Percentiles rank a stretch among this genome's conserved stretches.
Evolutionary conservation across 371 early-diverging fungal species (phyloP).

Genomic region (Lichtheimia hyalospora): DNA sequence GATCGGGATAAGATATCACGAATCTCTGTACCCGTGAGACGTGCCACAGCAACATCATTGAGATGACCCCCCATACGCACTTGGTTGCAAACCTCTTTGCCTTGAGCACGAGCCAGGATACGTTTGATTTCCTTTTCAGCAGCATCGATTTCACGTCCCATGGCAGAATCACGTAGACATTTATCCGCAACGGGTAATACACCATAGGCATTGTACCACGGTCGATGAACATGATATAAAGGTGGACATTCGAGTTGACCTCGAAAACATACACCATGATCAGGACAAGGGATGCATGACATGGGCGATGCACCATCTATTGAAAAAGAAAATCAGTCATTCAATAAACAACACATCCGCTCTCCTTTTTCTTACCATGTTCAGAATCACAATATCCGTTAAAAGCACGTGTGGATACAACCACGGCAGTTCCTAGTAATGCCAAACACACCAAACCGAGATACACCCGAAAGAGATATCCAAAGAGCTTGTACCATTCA

Average conservation of each 20-base stretch:
- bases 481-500: too few relatives aligned
- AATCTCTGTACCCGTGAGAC: slow-evolving; percentile 2
- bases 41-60: background rate
- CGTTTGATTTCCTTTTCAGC: slow-evolving; percentile 18
- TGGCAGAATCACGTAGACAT: slow-evolving; percentile 16
- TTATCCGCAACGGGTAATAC: slow-evolving; percentile 19
- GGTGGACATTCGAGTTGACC: slow-evolving; percentile 12
- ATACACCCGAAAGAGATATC: too few relatives aligned
- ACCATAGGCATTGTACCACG: slow-evolving; percentile 13
- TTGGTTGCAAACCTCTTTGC: slow-evolving; percentile 11
- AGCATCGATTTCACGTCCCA: slow-evolving; percentile 10
- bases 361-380: background rate
- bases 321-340: too few relatives aligned
- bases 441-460: too few relatives aligned
- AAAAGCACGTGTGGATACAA: slow-evolving; percentile 3
- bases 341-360: too few relatives aligned
- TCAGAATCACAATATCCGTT: slow-evolving; percentile 15
- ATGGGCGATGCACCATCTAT: too few relatives aligned
- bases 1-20: too few relatives aligned
- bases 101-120: slow-evolving; percentile 10
- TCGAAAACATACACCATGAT: slow-evolving; percentile 14
- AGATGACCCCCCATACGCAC: background rate
- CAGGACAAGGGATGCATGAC: slow-evolving; percentile 19
- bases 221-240: slow-evolving; percentile 8
- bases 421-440: background rate